phyloP scores from a whole-genome alignment of 2,329 filamentous ascomycete genomes.

The Mariannaea sp. region DNA sequence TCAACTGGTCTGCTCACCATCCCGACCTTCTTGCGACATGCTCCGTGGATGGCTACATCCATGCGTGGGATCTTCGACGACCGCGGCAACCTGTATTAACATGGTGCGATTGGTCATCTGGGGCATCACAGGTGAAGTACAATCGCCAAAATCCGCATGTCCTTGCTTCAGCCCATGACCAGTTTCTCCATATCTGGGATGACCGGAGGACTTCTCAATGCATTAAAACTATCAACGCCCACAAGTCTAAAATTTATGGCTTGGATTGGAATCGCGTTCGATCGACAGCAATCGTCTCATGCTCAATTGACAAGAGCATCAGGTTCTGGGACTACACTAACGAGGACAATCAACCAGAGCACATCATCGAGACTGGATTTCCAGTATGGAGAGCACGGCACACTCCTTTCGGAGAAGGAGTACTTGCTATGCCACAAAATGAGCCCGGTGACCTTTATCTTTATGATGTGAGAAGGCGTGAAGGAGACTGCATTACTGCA shows the following conservation, averaged over 20 bases:
- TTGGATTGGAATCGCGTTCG: conserved; percentile 89
- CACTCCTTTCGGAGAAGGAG: conserved; percentile 84
- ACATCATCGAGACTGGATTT: conserved; percentile 79
- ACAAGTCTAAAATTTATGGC: conserved; percentile 92
- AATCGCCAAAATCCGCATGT: conserved; percentile 87
- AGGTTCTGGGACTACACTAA: conserved; percentile 86
- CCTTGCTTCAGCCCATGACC: conserved; percentile 88
- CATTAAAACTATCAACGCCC: conserved; percentile 82
- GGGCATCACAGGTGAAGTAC: conserved; percentile 94
- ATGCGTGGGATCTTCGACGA: conserved; percentile 85
- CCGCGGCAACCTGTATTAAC: conserved; percentile 75
- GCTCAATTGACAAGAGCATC: conserved; percentile 88
- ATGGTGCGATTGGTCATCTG: conserved; percentile 92
- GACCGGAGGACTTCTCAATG: conserved; percentile 78
- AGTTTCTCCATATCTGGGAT: conserved; percentile 88
- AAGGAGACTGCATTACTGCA: conserved; percentile 50
- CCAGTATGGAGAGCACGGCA: conserved; percentile 91
- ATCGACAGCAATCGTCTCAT: conserved; percentile 76
- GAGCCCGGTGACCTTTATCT: conserved; percentile 84
- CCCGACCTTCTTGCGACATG: conserved; percentile 89
- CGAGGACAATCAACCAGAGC: conserved; percentile 68
- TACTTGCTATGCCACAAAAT: conserved; percentile 90
- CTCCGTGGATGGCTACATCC: conserved; percentile 89
- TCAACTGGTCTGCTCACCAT: conserved; percentile 94
- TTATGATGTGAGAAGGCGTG: conserved; percentile 68